Evolutionary conservation across 495 filamentous ascomycete genomes (phyloP).

Genomic region (Aspergillus nidulans): DNA sequence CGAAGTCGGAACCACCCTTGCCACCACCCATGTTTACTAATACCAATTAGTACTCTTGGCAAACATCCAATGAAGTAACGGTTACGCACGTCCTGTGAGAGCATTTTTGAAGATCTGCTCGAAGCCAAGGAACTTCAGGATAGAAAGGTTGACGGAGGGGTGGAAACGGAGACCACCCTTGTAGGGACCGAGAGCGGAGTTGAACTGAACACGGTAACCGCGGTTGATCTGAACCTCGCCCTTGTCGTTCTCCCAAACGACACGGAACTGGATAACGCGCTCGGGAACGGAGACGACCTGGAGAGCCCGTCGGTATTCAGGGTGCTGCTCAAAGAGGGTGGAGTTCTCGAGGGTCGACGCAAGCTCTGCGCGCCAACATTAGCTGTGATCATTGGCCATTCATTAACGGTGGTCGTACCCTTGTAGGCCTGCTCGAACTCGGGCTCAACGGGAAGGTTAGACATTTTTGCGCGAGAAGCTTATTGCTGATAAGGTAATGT

Average conservation of each 20-base stretch:
- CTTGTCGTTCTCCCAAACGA: slow-evolving; percentile 94
- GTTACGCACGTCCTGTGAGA: slow-evolving; percentile 60
- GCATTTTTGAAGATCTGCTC: slow-evolving; percentile 99
- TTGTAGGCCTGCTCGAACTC: slow-evolving; percentile 99
- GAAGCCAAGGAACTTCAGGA: slow-evolving; percentile 97
- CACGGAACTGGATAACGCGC: slow-evolving; percentile 95
- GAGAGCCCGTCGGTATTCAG: slow-evolving; percentile 89
- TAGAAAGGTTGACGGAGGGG: slow-evolving; percentile 92
- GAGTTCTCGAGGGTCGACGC: slow-evolving; percentile 89
- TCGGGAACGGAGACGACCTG: slow-evolving; percentile 87
- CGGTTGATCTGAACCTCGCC: slow-evolving; percentile 85
- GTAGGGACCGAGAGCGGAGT: slow-evolving; percentile 95
- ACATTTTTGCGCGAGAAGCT: slow-evolving; percentile 49
- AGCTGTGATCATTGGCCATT: not conserved
- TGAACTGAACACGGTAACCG: slow-evolving; percentile 98
- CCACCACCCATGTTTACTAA: slow-evolving; percentile 83
- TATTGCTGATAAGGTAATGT: slow-evolving; percentile 10
- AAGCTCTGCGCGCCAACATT: slow-evolving; percentile 66
- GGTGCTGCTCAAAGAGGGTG: slow-evolving; percentile 86
- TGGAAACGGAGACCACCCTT: slow-evolving; percentile 97
- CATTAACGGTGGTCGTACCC: slow-evolving; percentile 49
- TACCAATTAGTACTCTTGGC: not conserved
- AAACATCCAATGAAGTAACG: not conserved
- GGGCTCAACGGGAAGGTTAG: slow-evolving; percentile 81
- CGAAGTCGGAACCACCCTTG: slow-evolving; percentile 98